Conservation (phyloP, 1,284 basidiomycete species). For the Thelephora terrestris region DNA sequence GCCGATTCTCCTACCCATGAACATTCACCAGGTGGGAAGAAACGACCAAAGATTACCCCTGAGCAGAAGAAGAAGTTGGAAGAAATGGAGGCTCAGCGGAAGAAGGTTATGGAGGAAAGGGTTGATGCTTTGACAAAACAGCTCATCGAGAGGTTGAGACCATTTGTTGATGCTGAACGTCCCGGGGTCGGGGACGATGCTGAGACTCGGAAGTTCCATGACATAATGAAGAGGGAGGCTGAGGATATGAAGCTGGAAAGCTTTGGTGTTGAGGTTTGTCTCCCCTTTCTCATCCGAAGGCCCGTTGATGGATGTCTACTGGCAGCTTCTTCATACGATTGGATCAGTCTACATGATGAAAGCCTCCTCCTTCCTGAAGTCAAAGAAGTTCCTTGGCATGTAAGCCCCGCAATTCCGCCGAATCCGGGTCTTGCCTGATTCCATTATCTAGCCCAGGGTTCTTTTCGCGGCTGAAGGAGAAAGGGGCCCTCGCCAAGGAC, state of each 20-base stretch:
- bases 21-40: conserved; percentile 21
- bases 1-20: not conserved
- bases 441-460: conserved; percentile 67
- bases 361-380: conserved; percentile 87
- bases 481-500: conserved; percentile 86
- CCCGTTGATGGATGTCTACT: conserved; percentile 5
- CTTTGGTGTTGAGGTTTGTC: conserved; percentile 86
- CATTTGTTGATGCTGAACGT: conserved; percentile 81
- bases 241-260: conserved; percentile 97
- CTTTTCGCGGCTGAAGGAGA: conserved; percentile 92
- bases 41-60: conserved; percentile 58
- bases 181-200: conserved; percentile 83
- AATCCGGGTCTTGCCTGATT: not conserved
- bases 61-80: conserved; percentile 81
- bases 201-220: conserved; percentile 73
- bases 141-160: conserved; percentile 74
- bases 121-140: conserved; percentile 66
- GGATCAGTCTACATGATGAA: conserved; percentile 91
- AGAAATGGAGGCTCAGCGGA: conserved; percentile 71
- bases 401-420: conserved; percentile 28
- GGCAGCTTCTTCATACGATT: conserved; percentile 73
- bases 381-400: conserved; percentile 84
- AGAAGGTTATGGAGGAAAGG: conserved; percentile 71
- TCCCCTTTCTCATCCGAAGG: not conserved
- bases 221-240: conserved; percentile 76